Evolutionary conservation across 176 grass and related monocot genomes (phyloP).

Genomic region (Oryza rufipogon): DNA sequence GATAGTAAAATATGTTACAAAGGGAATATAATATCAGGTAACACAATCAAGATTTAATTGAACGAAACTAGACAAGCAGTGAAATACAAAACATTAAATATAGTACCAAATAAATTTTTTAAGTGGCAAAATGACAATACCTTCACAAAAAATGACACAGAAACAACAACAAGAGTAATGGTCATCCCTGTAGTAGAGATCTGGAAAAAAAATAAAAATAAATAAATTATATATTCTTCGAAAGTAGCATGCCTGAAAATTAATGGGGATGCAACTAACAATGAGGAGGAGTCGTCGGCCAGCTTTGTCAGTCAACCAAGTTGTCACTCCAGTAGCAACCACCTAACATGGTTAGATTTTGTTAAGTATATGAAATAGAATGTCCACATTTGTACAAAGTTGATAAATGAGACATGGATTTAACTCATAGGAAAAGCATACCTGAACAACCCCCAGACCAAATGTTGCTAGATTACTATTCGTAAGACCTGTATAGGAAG

Average conservation of each 20-base stretch:
- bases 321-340: slow-evolving; percentile 85
- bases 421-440: slow-evolving; percentile 37
- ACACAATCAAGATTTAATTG: neutral
- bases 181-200: slow-evolving; percentile 79
- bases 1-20: slow-evolving; percentile 27
- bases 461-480: slow-evolving; percentile 84
- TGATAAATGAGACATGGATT: slow-evolving; percentile 6
- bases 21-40: neutral
- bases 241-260: slow-evolving; percentile 6
- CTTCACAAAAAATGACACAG: slow-evolving; percentile 92
- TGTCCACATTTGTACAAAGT: slow-evolving; percentile 21
- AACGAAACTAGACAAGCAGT: neutral
- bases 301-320: slow-evolving; percentile 95
- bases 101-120: neutral
- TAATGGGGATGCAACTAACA: slow-evolving; percentile 61
- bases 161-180: slow-evolving; percentile 73
- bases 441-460: slow-evolving; percentile 95
- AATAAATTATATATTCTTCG: slow-evolving; percentile 4
- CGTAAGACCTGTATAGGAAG: slow-evolving; percentile 65
- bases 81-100: neutral
- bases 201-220: slow-evolving; percentile 44
- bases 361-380: slow-evolving; percentile 24
- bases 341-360: slow-evolving; percentile 55
- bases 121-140: slow-evolving; percentile 42
- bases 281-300: slow-evolving; percentile 95